Evolutionary conservation across 225 moss, liverwort and hornwort genomes (phyloP), one percentile per base, ranked within the genome.

Genomic region (Physcomitrium patens): DNA sequence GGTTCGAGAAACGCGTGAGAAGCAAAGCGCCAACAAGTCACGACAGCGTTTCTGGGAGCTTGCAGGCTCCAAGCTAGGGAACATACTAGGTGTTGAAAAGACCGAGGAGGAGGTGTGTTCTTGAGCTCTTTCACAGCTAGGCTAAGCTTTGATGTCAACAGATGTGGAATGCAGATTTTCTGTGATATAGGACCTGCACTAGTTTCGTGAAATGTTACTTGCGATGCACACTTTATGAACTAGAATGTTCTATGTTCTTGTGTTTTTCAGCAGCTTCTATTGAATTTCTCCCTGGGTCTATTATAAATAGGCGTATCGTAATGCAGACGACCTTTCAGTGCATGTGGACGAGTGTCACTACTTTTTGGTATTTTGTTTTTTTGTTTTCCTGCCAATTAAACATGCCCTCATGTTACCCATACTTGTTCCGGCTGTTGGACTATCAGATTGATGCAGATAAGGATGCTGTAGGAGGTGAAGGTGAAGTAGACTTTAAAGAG

Each of bases 41-140:
- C 82, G 99, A 63, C 99, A 99, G 84, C 90, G 99, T 27, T 99
- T 99, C 49, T 99, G 99, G 99, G 99, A 99, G 85, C 99, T 99
- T 71, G 99, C 95, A 68, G 99, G 99, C 65, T 99, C 95, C 51
- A 99, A 99, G 84, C 88, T 99, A 24, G 99, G 99, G 47, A 95
- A 85, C 77, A 93, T 99, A 72, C 77, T 99, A 23, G 99, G 99
- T 54, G 95, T 99, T 16, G 90, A 93, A 77, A 99, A 95, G 83
- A 85, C 93, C 23, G 83, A 80, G 76, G 94, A 91, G 12, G 90
- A 96, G 96, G 96, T 96, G 53, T 20, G 19, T 16, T 19, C 31
- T 67, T 47, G 12, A 23, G 31, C 67, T 44, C 3, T 57, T 55
- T 7, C 16, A 56, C 48, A 61, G 56, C 70, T 28, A 56, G 41